Evolutionary conservation across 495 filamentous ascomycete species (phyloP), one percentile per base, ranked within the genome.

Genomic region (Aspergillus taichungensis): DNA sequence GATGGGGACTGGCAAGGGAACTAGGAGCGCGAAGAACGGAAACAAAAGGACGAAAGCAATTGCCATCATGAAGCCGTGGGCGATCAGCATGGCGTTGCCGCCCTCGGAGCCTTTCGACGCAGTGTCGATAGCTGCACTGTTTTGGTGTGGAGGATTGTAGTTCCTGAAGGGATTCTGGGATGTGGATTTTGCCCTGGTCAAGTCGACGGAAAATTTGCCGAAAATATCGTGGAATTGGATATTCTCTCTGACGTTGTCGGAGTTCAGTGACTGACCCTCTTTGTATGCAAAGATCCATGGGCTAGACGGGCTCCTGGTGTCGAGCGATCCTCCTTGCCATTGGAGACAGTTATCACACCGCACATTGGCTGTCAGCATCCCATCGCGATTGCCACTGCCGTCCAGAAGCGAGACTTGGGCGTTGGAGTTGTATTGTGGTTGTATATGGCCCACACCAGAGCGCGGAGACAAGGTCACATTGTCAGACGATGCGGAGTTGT

Each of bases 201-300:
- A 57, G 46, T 83, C 74, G 43, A 85, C 70, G 0, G 37, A 49
- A 47, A 81, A 82, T 11, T 39, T 12, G 0, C 71, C 67, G 12
- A 64, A 59, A 8, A 52, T 53, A 51, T 79, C 74, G 58, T 95
- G 88, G 45, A 80, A 66, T 7, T 34, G 29, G 45, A 94, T 79
- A 10, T 39, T 44, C 0, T 73, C 76, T 6, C 58, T 61, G 3
- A 52, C 34, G 42, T 69, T 71, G 8, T 73, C 67, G 8, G 78
- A 76, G 30, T 75, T 67, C 37, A 91, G 53, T 1, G 82, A 50
- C 0, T 60, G 55, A 5, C 88, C 84, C 9, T 59, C 52, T 43
- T 78, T 79, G 59, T 73, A 72, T 2, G 82, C 83, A 54, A 72
- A 82, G 49, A 95, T 83, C 78, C 84, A 91, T 9, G 62, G 53